These are phyloP conservation scores for Alloteropsis semialata DNA, from an alignment of 176 grass and related monocot species.

Conservation along the genomic window DNA sequence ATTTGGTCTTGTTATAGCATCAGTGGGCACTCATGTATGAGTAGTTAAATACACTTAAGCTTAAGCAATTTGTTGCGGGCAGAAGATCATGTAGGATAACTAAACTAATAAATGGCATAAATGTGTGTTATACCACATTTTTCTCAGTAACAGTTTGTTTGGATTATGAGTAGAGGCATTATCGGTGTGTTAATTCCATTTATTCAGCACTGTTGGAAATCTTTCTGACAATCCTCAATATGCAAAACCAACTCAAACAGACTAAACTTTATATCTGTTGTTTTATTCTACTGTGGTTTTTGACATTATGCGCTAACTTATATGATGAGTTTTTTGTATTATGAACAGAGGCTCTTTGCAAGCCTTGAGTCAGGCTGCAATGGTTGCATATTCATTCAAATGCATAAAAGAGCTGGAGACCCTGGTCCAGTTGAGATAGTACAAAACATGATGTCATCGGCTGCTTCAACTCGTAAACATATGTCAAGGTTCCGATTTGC, in stretches of 20 bases:
- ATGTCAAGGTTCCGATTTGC: constrained; percentile 83
- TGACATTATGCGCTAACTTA: neutral
- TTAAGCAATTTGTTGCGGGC: neutral
- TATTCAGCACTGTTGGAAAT: neutral
- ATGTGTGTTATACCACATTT: neutral
- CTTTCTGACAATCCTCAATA: neutral
- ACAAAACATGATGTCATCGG: constrained; percentile 77
- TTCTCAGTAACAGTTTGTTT: constrained; percentile 1
- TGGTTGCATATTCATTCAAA: constrained; percentile 88
- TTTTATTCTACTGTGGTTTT: neutral
- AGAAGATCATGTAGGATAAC: neutral
- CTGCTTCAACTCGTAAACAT: constrained; percentile 84
- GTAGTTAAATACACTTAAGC: neutral
- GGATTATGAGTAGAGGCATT: neutral
- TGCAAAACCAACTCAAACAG: neutral
- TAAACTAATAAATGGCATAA: neutral
- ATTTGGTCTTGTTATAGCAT: constrained; percentile 14
- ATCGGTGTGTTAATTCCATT: neutral
- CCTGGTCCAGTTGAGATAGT: constrained; percentile 81
- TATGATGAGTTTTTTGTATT: constrained; percentile 1
- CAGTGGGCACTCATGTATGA: neutral
- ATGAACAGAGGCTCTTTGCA: constrained; percentile 80
- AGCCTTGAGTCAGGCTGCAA: constrained; percentile 88
- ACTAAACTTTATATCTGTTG: neutral
- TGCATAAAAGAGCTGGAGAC: constrained; percentile 67